Evolutionary conservation across 2,329 filamentous ascomycete genomes (phyloP).

Genomic region (Penicillium brasilianum): DNA sequence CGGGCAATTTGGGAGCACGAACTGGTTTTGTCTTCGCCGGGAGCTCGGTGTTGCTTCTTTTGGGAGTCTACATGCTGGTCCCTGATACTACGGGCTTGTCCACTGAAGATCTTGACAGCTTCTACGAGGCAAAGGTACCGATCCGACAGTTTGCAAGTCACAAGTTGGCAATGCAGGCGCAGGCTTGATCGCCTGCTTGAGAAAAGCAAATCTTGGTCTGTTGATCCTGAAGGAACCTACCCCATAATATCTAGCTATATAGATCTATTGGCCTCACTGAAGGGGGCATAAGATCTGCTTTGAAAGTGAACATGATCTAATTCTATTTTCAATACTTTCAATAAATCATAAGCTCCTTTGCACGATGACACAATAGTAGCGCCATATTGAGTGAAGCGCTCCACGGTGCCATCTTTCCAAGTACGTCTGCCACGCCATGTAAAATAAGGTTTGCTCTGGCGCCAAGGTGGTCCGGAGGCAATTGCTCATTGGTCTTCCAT

Average conservation of each 20-base stretch:
- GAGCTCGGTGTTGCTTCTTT: conserved; percentile 13
- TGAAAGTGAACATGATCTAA: neutral
- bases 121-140: conserved; percentile 13
- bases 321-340: neutral
- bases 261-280: too few relatives aligned
- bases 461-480: neutral
- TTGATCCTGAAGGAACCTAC: neutral
- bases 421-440: conserved; percentile 8
- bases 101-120: conserved; percentile 16
- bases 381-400: conserved; percentile 13
- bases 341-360: conserved; percentile 1
- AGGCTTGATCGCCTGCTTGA: neutral
- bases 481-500: neutral
- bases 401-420: conserved; percentile 13
- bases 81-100: conserved; percentile 17
- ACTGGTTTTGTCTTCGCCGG: conserved; percentile 23
- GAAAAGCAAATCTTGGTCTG: neutral
- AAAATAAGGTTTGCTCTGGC: conserved; percentile 6
- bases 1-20: conserved; percentile 20
- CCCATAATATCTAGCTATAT: neutral
- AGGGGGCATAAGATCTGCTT: too few relatives aligned
- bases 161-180: neutral
- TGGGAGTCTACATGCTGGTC: conserved; percentile 12
- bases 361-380: conserved; percentile 13
- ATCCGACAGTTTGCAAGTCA: neutral